Base-by-base conservation (phyloP, 768 basidiomycete species). In the Amanita brunnescens region DNA sequence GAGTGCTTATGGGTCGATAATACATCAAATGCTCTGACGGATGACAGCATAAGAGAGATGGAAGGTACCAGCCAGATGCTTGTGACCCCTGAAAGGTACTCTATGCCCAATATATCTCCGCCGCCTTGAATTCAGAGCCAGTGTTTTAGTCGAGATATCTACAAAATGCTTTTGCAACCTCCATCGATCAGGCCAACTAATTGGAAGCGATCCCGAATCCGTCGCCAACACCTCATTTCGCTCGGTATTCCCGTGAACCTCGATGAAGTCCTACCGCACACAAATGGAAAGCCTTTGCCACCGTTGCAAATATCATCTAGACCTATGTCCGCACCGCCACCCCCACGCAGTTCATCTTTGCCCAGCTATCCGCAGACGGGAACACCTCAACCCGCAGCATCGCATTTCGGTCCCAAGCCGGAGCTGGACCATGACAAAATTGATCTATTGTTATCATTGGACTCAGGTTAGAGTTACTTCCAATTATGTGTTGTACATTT, bases 191-290 rank as follows among this genome's bases (percentile, higher is more conserved):
- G 86, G 62, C 85, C 89, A n/a, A 83, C 91, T 48, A 94, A 90
- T 59, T 97, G 94, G 94, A 93, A 83, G 46, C 84, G 91, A 42
- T 95, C 92, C 51, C 80, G 88, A 39, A 92, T 91, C 62, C 80
- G 94, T 51, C 74, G 92, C 43, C 91, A 92, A 61, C 91, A 96
- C 60, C 74, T 97, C 43, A 95, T 95, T 54, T 70, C 90, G 10
- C 80, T 97, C 21, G 94, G 94, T 20, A 85, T 97, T 41, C 94
- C 94, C 3, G 89, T 97, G 47, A 97, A 97, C 62, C 74, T 97
- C 5, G 94, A 97, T 62, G 94, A 97, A 69, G 83, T 95, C 6
- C 70, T 90, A 35, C 87, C 88, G 2, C 80, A 77, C 42, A 72
- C 77, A 6, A 78, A 72, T 53, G 76, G 77, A 39, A 85, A 81